Evolutionary conservation across 495 filamentous ascomycete species (phyloP), one percentile per base, ranked within the genome.

Genomic region (Articulospora tetracladia): DNA sequence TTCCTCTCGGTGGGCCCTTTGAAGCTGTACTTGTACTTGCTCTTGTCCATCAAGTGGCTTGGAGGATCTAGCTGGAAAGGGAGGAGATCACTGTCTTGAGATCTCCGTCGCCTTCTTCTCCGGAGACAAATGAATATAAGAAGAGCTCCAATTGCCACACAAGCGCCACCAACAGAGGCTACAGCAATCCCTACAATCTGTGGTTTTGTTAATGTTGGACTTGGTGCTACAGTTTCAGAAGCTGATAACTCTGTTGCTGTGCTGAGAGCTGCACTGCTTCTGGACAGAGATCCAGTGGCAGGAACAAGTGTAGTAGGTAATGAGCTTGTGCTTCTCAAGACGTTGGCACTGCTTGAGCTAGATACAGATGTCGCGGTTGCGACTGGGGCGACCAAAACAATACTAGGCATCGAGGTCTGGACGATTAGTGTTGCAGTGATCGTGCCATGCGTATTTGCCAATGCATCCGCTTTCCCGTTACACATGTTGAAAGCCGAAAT

Each of bases 401-500:
- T 27, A 20, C 59, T 64, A 6, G 58, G 58, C 55, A 52, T 62
- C 24, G 66, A 57, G 34, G 51, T 66, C 24, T 66, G 26, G 30
- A 74, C 53, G 15, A 83, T 67, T 30, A 85, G 69, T 0, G 83
- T 86, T 13, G 86, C 85, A 7, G 81, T 82, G 22, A 89, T 80
- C 10, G 79, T 79, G 30, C 76, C 58, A 72, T 87, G 85, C 13
- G 86, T 89, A 61, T 78, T 79, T 11, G 78, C 70, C 20, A 83
- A 66, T 32, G 86, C 81, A 20, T 73, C 74, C 13, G 71, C 53
- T 22, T 86, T 71, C 1, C 75, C 76, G 47, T 74, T 71, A 61
- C 87, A 91, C 69, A 90, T 85, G 52, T 72, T 68, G 64, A 83
- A 85, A 19, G 78, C 83, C 39, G 73, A 74, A 7, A 68, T 64